phyloP scores from a whole-genome alignment of 73 alveolate species.

The Effrenium voratum region DNA sequence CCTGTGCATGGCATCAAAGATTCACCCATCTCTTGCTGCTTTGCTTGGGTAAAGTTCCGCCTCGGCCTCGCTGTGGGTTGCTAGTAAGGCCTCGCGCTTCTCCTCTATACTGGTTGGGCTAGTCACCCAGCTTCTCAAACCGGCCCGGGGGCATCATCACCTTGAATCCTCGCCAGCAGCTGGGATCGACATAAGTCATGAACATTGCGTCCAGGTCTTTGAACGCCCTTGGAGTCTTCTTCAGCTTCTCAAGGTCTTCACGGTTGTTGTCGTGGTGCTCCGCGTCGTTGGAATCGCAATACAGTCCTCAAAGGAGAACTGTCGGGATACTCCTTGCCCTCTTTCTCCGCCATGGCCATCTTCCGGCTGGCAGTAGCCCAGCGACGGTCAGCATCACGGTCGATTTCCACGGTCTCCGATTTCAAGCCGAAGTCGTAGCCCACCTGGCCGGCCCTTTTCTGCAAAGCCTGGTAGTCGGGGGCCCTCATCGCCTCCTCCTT shows the following conservation, averaged over 20 bases:
- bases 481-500: conserved; percentile 62
- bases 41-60: no score
- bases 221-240: neutral
- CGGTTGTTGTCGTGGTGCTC: conserved; percentile 28
- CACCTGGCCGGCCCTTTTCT: conserved; percentile 48
- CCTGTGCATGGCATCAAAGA: no score
- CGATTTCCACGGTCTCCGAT: conserved; percentile 28
- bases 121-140: no score
- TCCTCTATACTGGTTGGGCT: no score
- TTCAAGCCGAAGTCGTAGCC: conserved; percentile 77
- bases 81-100: no score
- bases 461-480: conserved; percentile 60
- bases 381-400: conserved; percentile 94
- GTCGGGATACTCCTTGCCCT: conserved; percentile 35
- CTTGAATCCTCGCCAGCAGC: conserved; percentile 51
- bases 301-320: conserved; percentile 35
- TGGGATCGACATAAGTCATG: conserved; percentile 15
- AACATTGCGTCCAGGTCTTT: neutral
- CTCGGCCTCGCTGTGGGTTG: no score
- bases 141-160: no score
- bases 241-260: neutral
- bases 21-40: no score
- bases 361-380: conserved; percentile 26
- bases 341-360: conserved; percentile 17
- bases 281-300: conserved; percentile 29